Evolutionary conservation across 2,329 filamentous ascomycete species (phyloP).

Genomic region (Endoconidiophora polonica): DNA sequence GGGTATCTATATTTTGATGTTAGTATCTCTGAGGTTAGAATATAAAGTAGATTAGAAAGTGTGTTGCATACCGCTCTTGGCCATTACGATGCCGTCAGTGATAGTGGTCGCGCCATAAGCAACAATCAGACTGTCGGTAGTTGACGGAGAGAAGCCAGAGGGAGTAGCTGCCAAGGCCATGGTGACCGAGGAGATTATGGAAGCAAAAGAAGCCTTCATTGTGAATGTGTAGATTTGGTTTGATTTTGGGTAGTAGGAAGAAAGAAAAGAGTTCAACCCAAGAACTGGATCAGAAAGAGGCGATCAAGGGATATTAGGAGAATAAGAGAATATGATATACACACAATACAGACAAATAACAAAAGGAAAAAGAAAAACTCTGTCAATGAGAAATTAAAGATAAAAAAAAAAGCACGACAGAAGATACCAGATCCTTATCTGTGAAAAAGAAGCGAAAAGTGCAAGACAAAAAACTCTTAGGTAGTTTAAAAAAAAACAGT

Average conservation of each 20-base stretch:
- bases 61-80: conserved; percentile 21
- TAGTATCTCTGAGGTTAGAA: background rate
- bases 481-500: too few relatives aligned
- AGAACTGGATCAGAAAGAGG: too few relatives aligned
- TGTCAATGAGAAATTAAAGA: conserved; percentile 9
- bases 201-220: conserved; percentile 18
- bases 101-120: conserved; percentile 23
- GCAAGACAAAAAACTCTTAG: conserved; percentile 3
- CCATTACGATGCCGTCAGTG: conserved; percentile 23
- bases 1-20: conserved; percentile 18
- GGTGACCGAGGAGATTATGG: conserved; percentile 20
- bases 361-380: conserved; percentile 6
- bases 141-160: conserved; percentile 24
- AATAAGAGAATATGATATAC: background rate
- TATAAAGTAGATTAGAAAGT: background rate
- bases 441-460: conserved; percentile 7
- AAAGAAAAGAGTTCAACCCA: background rate
- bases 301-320: background rate
- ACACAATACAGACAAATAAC: background rate
- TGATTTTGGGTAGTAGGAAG: background rate
- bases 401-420: conserved; percentile 12
- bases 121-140: conserved; percentile 24
- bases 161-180: conserved; percentile 25
- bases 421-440: conserved; percentile 7
- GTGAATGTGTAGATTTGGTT: conserved; percentile 10